Conservation (phyloP, 2,329 filamentous ascomycete genomes). For the Penicillium sp. region DNA sequence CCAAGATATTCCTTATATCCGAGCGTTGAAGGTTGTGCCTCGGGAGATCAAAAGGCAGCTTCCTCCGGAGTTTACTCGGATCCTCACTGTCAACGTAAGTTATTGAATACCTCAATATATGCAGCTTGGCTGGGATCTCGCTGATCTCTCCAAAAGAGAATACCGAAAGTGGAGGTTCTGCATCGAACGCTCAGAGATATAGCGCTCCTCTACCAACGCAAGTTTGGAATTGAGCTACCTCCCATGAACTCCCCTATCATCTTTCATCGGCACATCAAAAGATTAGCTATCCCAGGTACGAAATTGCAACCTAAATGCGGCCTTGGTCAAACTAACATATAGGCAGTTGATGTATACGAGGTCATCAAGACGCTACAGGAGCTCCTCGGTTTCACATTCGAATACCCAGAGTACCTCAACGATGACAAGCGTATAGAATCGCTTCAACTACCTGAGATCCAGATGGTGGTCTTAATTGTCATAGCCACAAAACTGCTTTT, state of each 20-base stretch:
- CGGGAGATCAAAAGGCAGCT: conserved; percentile 46
- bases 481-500: conserved; percentile 77
- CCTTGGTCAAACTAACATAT: conserved; percentile 10
- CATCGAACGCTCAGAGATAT: conserved; percentile 64
- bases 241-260: conserved; percentile 68
- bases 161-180: conserved; percentile 56
- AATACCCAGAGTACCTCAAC: conserved; percentile 42
- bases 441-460: conserved; percentile 69
- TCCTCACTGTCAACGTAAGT: conserved; percentile 42
- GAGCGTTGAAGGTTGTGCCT: conserved; percentile 53
- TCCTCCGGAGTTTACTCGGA: conserved; percentile 40
- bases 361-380: conserved; percentile 59
- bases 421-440: conserved; percentile 39
- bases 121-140: not conserved
- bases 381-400: conserved; percentile 59
- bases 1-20: conserved; percentile 71
- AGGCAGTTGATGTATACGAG: conserved; percentile 43
- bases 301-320: not conserved
- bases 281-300: conserved; percentile 72
- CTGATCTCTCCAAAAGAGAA: conserved; percentile 23
- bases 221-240: conserved; percentile 71
- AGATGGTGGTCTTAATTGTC: conserved; percentile 69
- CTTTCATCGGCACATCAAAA: conserved; percentile 67
- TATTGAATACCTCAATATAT: not conserved
- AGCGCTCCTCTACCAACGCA: conserved; percentile 61